Percentiles rank a stretch among this genome's conserved stretches.
Evolutionary conservation across 1,284 basidiomycete genomes (phyloP).

Genomic region (Cryptococcus sp.): DNA sequence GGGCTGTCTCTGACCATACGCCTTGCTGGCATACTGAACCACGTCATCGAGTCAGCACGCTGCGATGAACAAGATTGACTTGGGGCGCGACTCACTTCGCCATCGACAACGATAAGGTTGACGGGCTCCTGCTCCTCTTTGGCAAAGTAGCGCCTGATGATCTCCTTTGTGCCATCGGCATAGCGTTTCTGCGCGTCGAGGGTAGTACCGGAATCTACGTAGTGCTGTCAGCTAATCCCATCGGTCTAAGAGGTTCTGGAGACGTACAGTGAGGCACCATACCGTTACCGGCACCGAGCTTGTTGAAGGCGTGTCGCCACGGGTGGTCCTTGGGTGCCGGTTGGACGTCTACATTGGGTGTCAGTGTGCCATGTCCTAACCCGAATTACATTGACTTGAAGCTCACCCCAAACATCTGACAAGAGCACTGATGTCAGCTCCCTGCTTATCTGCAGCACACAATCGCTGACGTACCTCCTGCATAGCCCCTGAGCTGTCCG

Average conservation of each 20-base stretch:
- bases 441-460: neutral
- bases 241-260: neutral
- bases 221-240: conserved; percentile 22
- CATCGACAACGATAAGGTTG: conserved; percentile 76
- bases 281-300: conserved; percentile 75
- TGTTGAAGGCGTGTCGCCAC: conserved; percentile 82
- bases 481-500: conserved; percentile 73
- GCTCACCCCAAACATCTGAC: conserved; percentile 61
- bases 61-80: neutral
- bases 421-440: neutral
- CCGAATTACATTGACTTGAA: neutral
- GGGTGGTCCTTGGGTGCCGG: conserved; percentile 82
- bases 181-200: conserved; percentile 90
- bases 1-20: conserved; percentile 47
- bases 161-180: conserved; percentile 75
- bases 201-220: conserved; percentile 82
- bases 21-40: conserved; percentile 51
- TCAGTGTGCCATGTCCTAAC: neutral
- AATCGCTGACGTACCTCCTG: conserved; percentile 53
- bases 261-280: conserved; percentile 60
- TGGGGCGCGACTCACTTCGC: conserved; percentile 40
- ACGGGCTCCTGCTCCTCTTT: conserved; percentile 70
- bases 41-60: neutral
- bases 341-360: conserved; percentile 62
- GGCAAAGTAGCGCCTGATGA: conserved; percentile 75